Percentiles rank a stretch among this genome's conserved stretches.
These are phyloP conservation scores for Cryptococcus maquisensis DNA, from an alignment of 1,284 basidiomycete species.

Conservation along the genomic window DNA sequence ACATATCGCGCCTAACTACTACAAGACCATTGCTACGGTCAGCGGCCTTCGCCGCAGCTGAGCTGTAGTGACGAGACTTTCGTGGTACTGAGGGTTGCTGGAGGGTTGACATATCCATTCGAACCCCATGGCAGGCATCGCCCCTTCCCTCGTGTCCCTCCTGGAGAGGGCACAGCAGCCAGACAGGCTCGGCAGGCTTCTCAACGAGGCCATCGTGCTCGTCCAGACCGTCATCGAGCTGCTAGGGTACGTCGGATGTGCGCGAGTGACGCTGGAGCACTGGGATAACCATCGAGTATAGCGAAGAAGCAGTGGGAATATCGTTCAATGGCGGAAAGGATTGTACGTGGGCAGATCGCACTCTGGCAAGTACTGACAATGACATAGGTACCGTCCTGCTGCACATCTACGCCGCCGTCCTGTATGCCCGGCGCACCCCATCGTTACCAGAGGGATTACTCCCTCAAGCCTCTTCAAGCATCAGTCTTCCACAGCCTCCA, in stretches of 20 bases:
- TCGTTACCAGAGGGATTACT: neutral
- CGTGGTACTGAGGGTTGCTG: no score
- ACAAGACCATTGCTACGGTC: no score
- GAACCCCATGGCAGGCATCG: neutral
- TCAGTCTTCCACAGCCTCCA: conserved; percentile 1
- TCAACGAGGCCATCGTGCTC: conserved; percentile 70
- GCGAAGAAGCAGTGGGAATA: conserved; percentile 66
- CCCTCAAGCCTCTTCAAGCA: conserved; percentile 2
- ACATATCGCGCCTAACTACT: no score
- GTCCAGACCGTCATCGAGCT: conserved; percentile 69
- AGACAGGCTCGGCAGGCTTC: conserved; percentile 52
- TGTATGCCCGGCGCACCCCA: conserved; percentile 47
- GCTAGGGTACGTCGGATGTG: conserved; percentile 59
- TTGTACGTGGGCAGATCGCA: conserved; percentile 59
- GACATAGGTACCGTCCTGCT: conserved; percentile 81
- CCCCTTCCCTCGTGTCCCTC: conserved; percentile 16
- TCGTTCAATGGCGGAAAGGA: conserved; percentile 99
- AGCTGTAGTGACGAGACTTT: no score
- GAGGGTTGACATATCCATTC: no score
- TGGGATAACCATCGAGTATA: conserved; percentile 22
- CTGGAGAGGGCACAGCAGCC: conserved; percentile 25
- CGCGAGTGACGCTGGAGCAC: neutral
- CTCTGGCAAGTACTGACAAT: no score
- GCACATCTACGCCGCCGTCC: conserved; percentile 75
- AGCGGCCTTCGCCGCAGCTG: no score